A percentile compares a stretch with the other conserved stretches of the same genome.
These are phyloP conservation scores for Drechslerella coelobrocha DNA, from an alignment of 2,329 filamentous ascomycete species.

Conservation along the genomic window DNA sequence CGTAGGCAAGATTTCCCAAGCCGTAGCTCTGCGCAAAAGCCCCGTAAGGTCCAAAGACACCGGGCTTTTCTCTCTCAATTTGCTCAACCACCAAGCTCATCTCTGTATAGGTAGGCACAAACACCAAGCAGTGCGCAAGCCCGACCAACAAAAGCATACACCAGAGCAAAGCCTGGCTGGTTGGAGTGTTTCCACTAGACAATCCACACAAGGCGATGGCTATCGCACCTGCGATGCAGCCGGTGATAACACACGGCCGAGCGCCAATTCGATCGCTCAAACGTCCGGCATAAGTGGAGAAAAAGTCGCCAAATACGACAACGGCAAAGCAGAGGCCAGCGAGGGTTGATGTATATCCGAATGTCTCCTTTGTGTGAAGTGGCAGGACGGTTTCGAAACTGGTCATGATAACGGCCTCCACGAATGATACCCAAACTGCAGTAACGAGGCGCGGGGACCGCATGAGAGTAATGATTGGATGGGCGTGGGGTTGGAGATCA, in stretches of 20 bases:
- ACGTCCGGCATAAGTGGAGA: conserved; percentile 43
- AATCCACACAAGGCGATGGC: conserved; percentile 25
- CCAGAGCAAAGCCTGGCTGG: conserved; percentile 39
- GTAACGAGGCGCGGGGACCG: conserved; percentile 42
- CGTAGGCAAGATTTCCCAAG: conserved; percentile 44
- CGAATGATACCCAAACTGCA: conserved; percentile 40
- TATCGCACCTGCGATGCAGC: conserved; percentile 15
- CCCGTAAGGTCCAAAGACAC: conserved; percentile 45
- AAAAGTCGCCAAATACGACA: conserved; percentile 48
- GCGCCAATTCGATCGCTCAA: conserved; percentile 45
- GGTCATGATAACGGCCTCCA: conserved; percentile 45
- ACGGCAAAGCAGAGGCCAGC: conserved; percentile 42
- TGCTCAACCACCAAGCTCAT: conserved; percentile 48
- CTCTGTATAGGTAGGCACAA: conserved; percentile 45
- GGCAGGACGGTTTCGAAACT: conserved; percentile 49
- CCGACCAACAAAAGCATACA: conserved; percentile 33
- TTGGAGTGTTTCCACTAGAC: conserved; percentile 15
- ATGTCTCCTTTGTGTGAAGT: conserved; percentile 45
- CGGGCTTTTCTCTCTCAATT: conserved; percentile 44
- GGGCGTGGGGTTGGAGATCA: conserved; percentile 37
- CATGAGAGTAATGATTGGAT: conserved; percentile 38
- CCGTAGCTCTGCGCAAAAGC: conserved; percentile 50
- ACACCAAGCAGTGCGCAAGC: conserved; percentile 36
- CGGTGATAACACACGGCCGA: conserved; percentile 32
- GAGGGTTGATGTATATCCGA: conserved; percentile 44